A percentile compares a stretch with the other conserved stretches of the same genome.
These are phyloP conservation scores for Coniochaeta pulveracea DNA, from an alignment of 2,329 filamentous ascomycete species.

Conservation along the genomic window DNA sequence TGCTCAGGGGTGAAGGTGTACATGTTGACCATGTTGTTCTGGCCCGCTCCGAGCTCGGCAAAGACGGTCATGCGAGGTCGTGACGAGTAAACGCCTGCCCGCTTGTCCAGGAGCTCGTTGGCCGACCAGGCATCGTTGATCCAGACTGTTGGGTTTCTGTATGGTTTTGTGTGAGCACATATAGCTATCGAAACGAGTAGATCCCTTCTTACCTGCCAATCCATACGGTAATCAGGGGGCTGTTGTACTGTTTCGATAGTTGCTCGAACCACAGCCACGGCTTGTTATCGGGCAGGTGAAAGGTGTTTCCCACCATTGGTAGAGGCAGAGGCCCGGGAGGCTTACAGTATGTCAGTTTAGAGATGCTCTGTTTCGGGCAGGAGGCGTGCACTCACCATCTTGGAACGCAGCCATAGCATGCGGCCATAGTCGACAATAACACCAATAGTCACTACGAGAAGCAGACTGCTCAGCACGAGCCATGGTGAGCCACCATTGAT, in stretches of 20 bases:
- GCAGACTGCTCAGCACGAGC: slow-evolving; percentile 10
- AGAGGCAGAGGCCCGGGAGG: slow-evolving; percentile 42
- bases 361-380: neutral
- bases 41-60: slow-evolving; percentile 31
- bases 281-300: slow-evolving; percentile 39
- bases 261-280: slow-evolving; percentile 48
- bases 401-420: slow-evolving; percentile 36
- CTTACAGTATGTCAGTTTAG: slow-evolving; percentile 6
- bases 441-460: slow-evolving; percentile 15
- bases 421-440: slow-evolving; percentile 30
- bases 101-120: slow-evolving; percentile 42
- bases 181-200: neutral
- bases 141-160: slow-evolving; percentile 30
- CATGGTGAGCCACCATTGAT: slow-evolving; percentile 9
- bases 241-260: slow-evolving; percentile 34
- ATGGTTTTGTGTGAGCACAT: slow-evolving; percentile 2
- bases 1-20: slow-evolving; percentile 24
- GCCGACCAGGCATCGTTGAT: slow-evolving; percentile 38
- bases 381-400: slow-evolving; percentile 20
- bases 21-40: slow-evolving; percentile 31
- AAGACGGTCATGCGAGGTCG: slow-evolving; percentile 37
- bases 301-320: slow-evolving; percentile 45
- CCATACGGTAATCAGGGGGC: slow-evolving; percentile 43
- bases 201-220: slow-evolving; percentile 30
- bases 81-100: slow-evolving; percentile 36